Evolutionary conservation across 805 yeast genomes (phyloP).

Genomic region (Yarrowia sp.): DNA sequence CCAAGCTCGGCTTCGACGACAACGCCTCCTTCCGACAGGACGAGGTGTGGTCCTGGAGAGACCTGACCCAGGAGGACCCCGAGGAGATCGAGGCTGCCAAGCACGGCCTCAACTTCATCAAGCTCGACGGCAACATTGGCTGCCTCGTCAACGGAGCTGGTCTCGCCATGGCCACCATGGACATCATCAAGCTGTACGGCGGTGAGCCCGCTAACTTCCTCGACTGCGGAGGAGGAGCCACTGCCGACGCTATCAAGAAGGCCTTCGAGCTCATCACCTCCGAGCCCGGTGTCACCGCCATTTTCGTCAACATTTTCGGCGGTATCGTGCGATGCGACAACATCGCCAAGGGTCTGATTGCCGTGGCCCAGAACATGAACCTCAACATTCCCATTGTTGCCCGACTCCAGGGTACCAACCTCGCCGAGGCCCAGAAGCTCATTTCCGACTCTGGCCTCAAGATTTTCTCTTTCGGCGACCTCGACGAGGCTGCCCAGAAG

Average conservation of each 20-base stretch:
- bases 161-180: constrained; percentile 99
- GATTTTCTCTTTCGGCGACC: constrained; percentile 85
- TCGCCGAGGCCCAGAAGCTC: constrained; percentile 81
- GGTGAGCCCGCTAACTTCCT: constrained; percentile 99
- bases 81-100: constrained; percentile 91
- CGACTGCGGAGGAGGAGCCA: constrained; percentile 99
- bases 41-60: constrained; percentile 96
- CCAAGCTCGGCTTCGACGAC: constrained; percentile 97
- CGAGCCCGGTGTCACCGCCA: constrained; percentile 86
- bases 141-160: constrained; percentile 99
- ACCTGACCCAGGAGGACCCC: constrained; percentile 94
- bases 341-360: constrained; percentile 96
- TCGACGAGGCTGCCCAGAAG: constrained; percentile 96
- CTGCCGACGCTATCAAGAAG: constrained; percentile 95
- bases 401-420: constrained; percentile 97
- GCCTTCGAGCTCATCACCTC: constrained; percentile 92
- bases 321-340: constrained; percentile 99
- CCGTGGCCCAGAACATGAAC: constrained; percentile 88
- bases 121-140: constrained; percentile 97
- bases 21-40: constrained; percentile 92
- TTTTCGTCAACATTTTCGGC: constrained; percentile 97
- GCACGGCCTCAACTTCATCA: constrained; percentile 91
- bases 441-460: constrained; percentile 86
- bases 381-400: constrained; percentile 93
- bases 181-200: constrained; percentile 95